These are phyloP conservation scores for Boletus pseudo-olivaceus DNA, from an alignment of 768 basidiomycete species.

Conservation along the genomic window DNA sequence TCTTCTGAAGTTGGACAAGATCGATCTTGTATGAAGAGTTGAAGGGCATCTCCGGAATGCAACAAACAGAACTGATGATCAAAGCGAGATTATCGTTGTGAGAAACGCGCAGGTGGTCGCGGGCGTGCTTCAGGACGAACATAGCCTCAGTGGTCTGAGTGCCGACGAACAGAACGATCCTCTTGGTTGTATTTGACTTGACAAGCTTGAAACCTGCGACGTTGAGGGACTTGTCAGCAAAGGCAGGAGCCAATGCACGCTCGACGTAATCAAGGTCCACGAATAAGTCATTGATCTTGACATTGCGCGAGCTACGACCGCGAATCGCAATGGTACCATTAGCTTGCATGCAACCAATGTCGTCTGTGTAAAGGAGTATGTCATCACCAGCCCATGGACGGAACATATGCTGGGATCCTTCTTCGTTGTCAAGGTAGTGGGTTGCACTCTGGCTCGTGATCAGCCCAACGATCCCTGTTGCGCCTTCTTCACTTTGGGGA, in stretches of 20 bases:
- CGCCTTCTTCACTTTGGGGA: constrained; percentile 1
- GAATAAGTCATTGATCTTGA: constrained; percentile 15
- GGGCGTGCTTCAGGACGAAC: constrained; percentile 11
- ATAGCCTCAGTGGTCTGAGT: constrained; percentile 8
- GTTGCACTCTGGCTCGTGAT: constrained; percentile 12
- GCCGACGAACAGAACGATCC: constrained; percentile 3
- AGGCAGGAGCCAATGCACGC: constrained; percentile 14
- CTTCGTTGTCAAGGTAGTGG: constrained; percentile 11
- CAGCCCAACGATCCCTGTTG: constrained; percentile 7
- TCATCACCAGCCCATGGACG: constrained; percentile 13
- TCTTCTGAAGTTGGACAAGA: constrained; percentile 9
- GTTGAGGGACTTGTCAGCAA: constrained; percentile 5
- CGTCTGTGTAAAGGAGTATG: constrained; percentile 12
- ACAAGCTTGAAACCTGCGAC: constrained; percentile 11
- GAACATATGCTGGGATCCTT: constrained; percentile 14
- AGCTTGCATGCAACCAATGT: constrained; percentile 16
- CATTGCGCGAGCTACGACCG: constrained; percentile 14
- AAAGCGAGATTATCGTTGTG: constrained; percentile 7
- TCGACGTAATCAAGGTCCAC: constrained; percentile 17
- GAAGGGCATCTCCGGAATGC: constrained; percentile 14
- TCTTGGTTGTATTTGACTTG: constrained; percentile 7
- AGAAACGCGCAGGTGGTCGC: constrained; percentile 7
- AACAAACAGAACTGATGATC: constrained; percentile 10
- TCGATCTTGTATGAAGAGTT: constrained; percentile 17
- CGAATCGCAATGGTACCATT: constrained; percentile 13